Conservation (phyloP, 805 yeast species). For the Sungouiozyma intestinalis region DNA sequence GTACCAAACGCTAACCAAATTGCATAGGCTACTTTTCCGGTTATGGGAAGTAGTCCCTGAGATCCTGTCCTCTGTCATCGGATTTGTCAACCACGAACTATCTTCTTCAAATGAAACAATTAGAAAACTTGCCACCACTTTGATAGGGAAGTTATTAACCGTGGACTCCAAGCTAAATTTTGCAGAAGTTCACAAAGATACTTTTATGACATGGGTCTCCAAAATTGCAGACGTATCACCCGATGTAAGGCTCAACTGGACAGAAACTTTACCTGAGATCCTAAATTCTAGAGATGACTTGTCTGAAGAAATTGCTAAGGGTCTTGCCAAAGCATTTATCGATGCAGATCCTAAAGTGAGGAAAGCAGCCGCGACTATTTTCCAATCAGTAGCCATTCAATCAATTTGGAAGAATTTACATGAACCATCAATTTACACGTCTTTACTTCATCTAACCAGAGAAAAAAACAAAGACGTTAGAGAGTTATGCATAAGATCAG, state of each 20-base stretch:
- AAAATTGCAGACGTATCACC: constrained; percentile 62
- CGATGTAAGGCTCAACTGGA: constrained; percentile 61
- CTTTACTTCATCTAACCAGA: constrained; percentile 54
- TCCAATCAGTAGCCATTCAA: constrained; percentile 38
- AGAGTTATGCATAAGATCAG: constrained; percentile 41
- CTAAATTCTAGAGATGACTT: constrained; percentile 37
- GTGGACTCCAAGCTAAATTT: constrained; percentile 45
- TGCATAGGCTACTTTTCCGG: constrained; percentile 53
- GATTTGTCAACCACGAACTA: constrained; percentile 69
- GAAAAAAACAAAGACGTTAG: constrained; percentile 63
- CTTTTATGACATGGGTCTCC: constrained; percentile 64
- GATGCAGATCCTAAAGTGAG: constrained; percentile 73
- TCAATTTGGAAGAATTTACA: constrained; percentile 40
- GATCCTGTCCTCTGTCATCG: constrained; percentile 59
- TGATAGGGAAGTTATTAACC: constrained; percentile 58
- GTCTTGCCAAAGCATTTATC: constrained; percentile 55
- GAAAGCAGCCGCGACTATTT: constrained; percentile 43
- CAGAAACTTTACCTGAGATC: constrained; percentile 42
- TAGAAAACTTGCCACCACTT: constrained; percentile 58
- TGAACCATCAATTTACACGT: constrained; percentile 37
- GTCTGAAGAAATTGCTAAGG: constrained; percentile 41
- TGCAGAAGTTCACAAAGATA: constrained; percentile 42
- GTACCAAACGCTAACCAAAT: constrained; percentile 39
- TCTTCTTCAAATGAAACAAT: constrained; percentile 57
- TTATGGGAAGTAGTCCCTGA: constrained; percentile 77